A percentile compares a stretch with the other conserved stretches of the same genome.
Conservation (phyloP, 352 stramenopile species). For the Pseudoperonospora humuli region DNA sequence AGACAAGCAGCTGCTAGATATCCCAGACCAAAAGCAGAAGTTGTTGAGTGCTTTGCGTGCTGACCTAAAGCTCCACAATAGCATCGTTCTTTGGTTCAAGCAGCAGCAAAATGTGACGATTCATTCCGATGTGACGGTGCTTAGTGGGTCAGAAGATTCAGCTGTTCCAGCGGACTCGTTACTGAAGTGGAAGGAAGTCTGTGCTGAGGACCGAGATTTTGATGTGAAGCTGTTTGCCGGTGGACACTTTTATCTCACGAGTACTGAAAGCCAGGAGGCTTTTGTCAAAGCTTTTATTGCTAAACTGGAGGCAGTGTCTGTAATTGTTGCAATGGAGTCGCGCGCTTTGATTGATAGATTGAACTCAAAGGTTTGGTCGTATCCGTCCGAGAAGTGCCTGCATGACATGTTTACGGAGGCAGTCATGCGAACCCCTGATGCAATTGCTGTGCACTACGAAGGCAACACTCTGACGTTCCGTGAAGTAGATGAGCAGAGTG, state of each 20-base stretch:
- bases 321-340: conserved; percentile 38
- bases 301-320: conserved; percentile 28
- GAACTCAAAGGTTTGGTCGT: conserved; percentile 44
- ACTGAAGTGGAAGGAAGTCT: conserved; percentile 28
- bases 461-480: conserved; percentile 56
- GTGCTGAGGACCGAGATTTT: conserved; percentile 17
- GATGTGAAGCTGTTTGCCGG: conserved; percentile 43
- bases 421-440: conserved; percentile 52
- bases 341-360: conserved; percentile 34
- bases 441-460: conserved; percentile 66
- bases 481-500: conserved; percentile 58
- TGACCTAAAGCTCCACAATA: conserved; percentile 52
- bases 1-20: conserved; percentile 42
- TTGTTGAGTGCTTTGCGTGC: conserved; percentile 30
- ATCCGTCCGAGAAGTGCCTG: conserved; percentile 66
- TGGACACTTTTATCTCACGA: conserved; percentile 59
- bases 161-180: conserved; percentile 31
- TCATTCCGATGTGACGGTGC: conserved; percentile 36
- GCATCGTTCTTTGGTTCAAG: conserved; percentile 33
- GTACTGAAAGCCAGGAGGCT: conserved; percentile 17
- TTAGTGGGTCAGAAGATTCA: conserved; percentile 39
- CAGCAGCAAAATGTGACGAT: conserved; percentile 21
- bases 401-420: conserved; percentile 77
- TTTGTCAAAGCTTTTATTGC: conserved; percentile 32
- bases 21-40: conserved; percentile 29